Evolutionary conservation across 2,329 filamentous ascomycete genomes (phyloP).

Genomic region (Didymella glomerata): DNA sequence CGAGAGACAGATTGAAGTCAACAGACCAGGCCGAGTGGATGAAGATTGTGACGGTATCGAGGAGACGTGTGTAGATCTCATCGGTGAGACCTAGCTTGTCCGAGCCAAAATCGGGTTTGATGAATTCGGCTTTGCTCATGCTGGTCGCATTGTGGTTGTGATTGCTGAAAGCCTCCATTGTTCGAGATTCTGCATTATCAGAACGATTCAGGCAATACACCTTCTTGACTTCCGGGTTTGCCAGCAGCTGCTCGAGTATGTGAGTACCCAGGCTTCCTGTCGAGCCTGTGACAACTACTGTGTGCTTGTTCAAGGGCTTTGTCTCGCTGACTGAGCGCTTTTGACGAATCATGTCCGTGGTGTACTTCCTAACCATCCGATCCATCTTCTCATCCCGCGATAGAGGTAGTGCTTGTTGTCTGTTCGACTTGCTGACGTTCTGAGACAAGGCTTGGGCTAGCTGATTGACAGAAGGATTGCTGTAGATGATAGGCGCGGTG

Average conservation of each 20-base stretch:
- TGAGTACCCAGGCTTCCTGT: slow-evolving; percentile 37
- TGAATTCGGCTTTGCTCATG: slow-evolving; percentile 19
- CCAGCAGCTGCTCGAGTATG: slow-evolving; percentile 32
- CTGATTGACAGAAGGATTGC: slow-evolving; percentile 11
- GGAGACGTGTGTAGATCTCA: slow-evolving; percentile 26
- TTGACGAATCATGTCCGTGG: not conserved
- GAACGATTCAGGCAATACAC: slow-evolving; percentile 36
- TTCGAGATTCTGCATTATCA: slow-evolving; percentile 23
- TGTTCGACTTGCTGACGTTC: not conserved
- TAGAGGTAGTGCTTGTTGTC: not conserved
- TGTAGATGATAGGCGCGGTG: slow-evolving; percentile 10
- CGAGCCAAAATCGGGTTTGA: slow-evolving; percentile 20
- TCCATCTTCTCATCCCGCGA: slow-evolving; percentile 10
- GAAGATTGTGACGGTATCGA: slow-evolving; percentile 49
- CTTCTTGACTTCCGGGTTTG: slow-evolving; percentile 20
- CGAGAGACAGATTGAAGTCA: slow-evolving; percentile 57
- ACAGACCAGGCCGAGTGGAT: slow-evolving; percentile 65
- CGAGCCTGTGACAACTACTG: slow-evolving; percentile 35
- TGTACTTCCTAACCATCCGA: slow-evolving; percentile 14
- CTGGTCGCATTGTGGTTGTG: slow-evolving; percentile 5
- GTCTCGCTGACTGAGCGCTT: not conserved
- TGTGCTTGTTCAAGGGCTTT: slow-evolving; percentile 11
- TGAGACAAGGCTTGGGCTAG: slow-evolving; percentile 3
- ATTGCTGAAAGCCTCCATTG: slow-evolving; percentile 16
- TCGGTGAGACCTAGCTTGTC: slow-evolving; percentile 52